Conservation (phyloP, 352 stramenopile genomes). For the Blastocystis sp. region DNA sequence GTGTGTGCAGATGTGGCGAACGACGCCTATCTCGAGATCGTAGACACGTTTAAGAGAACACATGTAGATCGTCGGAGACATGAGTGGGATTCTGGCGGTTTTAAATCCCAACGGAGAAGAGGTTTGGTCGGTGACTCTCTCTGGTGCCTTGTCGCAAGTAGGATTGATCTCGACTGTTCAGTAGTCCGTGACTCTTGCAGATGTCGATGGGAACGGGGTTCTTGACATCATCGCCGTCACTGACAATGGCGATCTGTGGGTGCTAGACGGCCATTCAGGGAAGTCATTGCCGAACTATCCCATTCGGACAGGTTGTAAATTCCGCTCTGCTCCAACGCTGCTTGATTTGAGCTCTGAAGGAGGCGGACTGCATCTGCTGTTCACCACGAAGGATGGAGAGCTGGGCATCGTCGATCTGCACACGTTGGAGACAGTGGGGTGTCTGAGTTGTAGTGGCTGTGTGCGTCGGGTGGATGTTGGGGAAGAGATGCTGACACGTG, state of each 20-base stretch:
- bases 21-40: conserved; percentile 40
- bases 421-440: neutral
- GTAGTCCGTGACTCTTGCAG: neutral
- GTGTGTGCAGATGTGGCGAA: conserved; percentile 1
- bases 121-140: conserved; percentile 18
- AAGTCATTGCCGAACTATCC: neutral
- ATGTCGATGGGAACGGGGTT: neutral
- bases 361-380: neutral
- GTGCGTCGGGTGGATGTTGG: neutral
- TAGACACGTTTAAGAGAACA: neutral
- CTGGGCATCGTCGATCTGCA: neutral
- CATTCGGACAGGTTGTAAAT: neutral
- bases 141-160: neutral
- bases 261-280: conserved; percentile 1
- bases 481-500: conserved; percentile 9
- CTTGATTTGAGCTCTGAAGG: neutral
- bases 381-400: neutral
- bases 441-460: neutral
- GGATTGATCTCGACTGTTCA: too few relatives aligned
- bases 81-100: neutral
- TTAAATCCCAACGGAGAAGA: conserved; percentile 15
- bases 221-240: conserved; percentile 35
- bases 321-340: neutral
- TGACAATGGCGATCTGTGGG: conserved; percentile 35
- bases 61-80: neutral